Evolutionary conservation across 768 basidiomycete species (phyloP).

Genomic region (Lentinula lateritia): DNA sequence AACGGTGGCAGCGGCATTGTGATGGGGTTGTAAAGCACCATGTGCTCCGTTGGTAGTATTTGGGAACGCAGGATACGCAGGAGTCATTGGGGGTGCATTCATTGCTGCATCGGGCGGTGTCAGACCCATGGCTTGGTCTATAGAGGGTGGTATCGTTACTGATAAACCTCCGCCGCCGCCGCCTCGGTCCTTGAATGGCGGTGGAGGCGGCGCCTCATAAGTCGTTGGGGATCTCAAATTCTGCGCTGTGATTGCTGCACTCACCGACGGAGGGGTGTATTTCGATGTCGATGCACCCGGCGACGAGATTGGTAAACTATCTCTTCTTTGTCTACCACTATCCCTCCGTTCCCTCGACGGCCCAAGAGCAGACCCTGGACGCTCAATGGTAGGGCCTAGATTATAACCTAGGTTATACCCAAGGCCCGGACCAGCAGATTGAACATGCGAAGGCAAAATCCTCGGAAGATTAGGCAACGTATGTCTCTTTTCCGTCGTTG

Average conservation of each 20-base stretch:
- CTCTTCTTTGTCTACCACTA: not conserved
- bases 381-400: not conserved
- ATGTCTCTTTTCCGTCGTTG: conserved; percentile 1
- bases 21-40: not conserved
- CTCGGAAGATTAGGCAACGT: not conserved
- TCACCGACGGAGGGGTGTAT: conserved; percentile 28
- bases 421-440: not conserved
- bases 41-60: not conserved
- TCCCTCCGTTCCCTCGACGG: conserved; percentile 3
- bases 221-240: conserved; percentile 46
- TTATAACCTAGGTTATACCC: not conserved
- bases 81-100: not conserved
- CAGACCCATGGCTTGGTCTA: not conserved
- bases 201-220: conserved; percentile 39
- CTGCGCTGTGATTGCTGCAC: conserved; percentile 21
- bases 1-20: not conserved
- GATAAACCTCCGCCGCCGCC: not conserved
- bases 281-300: not conserved
- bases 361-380: not conserved
- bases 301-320: not conserved
- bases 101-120: not conserved
- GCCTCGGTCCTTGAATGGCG: conserved; percentile 8
- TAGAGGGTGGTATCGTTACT: not conserved
- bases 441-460: not conserved
- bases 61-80: not conserved